phyloP scores from a whole-genome alignment of 805 yeast genomes.

The Naumovozyma baii region DNA sequence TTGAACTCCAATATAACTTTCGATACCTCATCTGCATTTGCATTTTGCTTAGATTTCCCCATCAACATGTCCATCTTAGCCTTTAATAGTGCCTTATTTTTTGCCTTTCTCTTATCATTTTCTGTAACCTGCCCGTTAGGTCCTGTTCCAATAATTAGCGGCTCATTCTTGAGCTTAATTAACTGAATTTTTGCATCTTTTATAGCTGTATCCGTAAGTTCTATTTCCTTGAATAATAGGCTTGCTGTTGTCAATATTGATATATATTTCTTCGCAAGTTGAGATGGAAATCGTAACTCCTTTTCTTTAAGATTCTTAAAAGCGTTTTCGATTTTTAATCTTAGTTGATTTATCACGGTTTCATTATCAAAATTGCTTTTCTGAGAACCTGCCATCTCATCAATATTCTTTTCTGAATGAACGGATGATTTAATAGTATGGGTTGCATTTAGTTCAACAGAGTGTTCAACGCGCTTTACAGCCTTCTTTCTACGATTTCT shows the following conservation, averaged over 20 bases:
- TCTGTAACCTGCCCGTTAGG: conserved; percentile 79
- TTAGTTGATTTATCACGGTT: no score
- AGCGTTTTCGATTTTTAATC: background rate
- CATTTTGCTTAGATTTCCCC: background rate
- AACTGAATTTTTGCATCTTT: conserved; percentile 56
- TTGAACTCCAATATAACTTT: conserved; percentile 45
- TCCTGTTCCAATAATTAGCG: conserved; percentile 69
- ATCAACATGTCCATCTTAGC: conserved; percentile 89
- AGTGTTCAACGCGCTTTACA: no score
- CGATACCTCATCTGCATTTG: conserved; percentile 35
- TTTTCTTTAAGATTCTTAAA: no score
- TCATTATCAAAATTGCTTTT: background rate
- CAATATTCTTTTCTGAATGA: no score
- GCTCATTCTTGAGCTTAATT: conserved; percentile 57
- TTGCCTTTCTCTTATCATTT: conserved; percentile 66
- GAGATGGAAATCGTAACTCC: no score
- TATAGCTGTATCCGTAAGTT: conserved; percentile 56
- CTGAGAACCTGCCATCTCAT: no score
- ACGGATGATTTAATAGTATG: background rate
- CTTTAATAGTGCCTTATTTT: conserved; percentile 62
- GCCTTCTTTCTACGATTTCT: conserved; percentile 34
- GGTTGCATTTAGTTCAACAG: background rate
- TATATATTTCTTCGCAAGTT: no score
- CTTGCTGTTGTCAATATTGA: no score
- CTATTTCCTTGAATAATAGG: conserved; percentile 48